Evolutionary conservation across 805 yeast species (phyloP).

Genomic region (Cyberlindnera saturnus): DNA sequence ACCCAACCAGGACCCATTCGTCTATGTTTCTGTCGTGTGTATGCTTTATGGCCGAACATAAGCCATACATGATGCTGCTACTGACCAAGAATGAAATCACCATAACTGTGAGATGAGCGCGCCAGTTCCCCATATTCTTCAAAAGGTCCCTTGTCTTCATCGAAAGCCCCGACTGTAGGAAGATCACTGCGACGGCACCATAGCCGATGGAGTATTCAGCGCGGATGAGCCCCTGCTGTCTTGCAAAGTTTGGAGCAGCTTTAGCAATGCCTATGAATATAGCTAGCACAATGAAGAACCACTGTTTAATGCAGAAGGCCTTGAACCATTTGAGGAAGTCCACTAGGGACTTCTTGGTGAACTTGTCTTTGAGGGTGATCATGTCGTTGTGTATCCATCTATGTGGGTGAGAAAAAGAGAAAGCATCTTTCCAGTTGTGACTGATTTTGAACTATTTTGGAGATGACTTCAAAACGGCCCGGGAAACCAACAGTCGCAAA

Average conservation of each 20-base stretch:
- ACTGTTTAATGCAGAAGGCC: slow-evolving; percentile 35
- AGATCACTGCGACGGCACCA: slow-evolving; percentile 83
- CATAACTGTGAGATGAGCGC: slow-evolving; percentile 73
- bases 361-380: too few species aligned
- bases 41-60: slow-evolving; percentile 57
- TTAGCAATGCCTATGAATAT: slow-evolving; percentile 70
- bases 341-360: too few species aligned
- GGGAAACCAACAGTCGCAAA: too few species aligned
- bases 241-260: slow-evolving; percentile 76
- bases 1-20: slow-evolving; percentile 73
- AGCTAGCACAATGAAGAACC: slow-evolving; percentile 75
- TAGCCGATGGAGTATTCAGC: slow-evolving; percentile 77
- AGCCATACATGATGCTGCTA: slow-evolving; percentile 64
- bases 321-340: not conserved
- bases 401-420: too few species aligned
- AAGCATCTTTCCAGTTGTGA: too few species aligned
- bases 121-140: slow-evolving; percentile 66
- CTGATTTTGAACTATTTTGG: too few species aligned
- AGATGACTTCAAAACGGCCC: too few species aligned
- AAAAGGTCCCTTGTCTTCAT: slow-evolving; percentile 61
- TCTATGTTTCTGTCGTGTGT: slow-evolving; percentile 57
- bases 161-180: slow-evolving; percentile 73
- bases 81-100: slow-evolving; percentile 67
- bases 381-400: too few species aligned
- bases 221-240: slow-evolving; percentile 70